phyloP scores from a whole-genome alignment of 768 basidiomycete species.

The Phaffia australis region DNA sequence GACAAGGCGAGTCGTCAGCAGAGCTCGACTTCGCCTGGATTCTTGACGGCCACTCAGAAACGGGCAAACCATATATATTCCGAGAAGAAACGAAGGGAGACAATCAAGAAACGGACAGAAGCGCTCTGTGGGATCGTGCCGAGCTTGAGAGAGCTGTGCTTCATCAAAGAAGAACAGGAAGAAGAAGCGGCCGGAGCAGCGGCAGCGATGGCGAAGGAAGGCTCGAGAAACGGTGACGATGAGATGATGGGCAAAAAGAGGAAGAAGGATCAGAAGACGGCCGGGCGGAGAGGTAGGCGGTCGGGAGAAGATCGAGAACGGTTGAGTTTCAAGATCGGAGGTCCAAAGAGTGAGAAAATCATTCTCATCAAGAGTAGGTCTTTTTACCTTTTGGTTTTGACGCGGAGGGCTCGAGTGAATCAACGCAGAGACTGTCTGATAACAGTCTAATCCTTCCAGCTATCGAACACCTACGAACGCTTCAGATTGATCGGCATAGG shows the following conservation, averaged over 20 bases:
- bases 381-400: background rate
- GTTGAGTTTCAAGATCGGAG: too few species aligned
- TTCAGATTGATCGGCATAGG: conserved; percentile 44
- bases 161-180: conserved; percentile 50
- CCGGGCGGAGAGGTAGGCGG: conserved; percentile 60
- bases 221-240: conserved; percentile 22
- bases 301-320: too few species aligned
- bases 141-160: conserved; percentile 65
- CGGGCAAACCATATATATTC: conserved; percentile 88
- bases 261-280: conserved; percentile 53
- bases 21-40: conserved; percentile 30
- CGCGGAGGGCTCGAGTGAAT: background rate
- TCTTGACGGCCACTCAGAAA: conserved; percentile 74
- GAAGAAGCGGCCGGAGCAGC: conserved; percentile 19
- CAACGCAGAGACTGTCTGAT: conserved; percentile 3
- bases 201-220: conserved; percentile 5
- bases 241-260: conserved; percentile 27
- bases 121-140: conserved; percentile 75
- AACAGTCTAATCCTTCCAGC: conserved; percentile 43
- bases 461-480: conserved; percentile 67
- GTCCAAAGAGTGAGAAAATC: conserved; percentile 75
- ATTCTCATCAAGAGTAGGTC: conserved; percentile 75
- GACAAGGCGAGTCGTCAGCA: background rate
- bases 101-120: conserved; percentile 80
- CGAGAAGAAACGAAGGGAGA: conserved; percentile 86